A percentile compares a stretch with the other conserved stretches of the same genome.
phyloP scores from a whole-genome alignment of 805 yeast genomes.

The Cyberlindnera samutprakarnensis region DNA sequence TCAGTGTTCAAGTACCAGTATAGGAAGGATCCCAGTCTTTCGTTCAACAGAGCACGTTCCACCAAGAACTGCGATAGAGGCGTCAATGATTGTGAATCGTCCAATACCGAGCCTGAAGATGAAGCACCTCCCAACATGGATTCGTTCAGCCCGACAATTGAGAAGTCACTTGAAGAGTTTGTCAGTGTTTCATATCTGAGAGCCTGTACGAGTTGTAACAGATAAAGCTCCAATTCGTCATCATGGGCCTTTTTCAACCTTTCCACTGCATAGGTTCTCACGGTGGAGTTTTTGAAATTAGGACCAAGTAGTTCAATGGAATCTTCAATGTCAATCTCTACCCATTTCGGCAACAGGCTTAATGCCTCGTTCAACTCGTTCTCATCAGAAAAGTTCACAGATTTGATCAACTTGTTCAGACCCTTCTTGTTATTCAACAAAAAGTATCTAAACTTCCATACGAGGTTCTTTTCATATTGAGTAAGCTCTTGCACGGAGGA shows the following conservation, averaged over 20 bases:
- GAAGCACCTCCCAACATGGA: slow-evolving; percentile 15
- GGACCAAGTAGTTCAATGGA: slow-evolving; percentile 82
- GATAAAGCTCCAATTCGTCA: slow-evolving; percentile 70
- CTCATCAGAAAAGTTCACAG: slow-evolving; percentile 84
- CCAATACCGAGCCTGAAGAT: slow-evolving; percentile 13
- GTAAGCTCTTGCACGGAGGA: slow-evolving; percentile 80
- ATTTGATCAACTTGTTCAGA: slow-evolving; percentile 75
- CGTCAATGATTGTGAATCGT: slow-evolving; percentile 31
- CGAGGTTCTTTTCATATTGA: slow-evolving; percentile 75
- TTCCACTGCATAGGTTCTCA: slow-evolving; percentile 84
- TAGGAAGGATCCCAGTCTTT: slow-evolving; percentile 68
- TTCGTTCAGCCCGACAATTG: slow-evolving; percentile 28
- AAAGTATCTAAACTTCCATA: slow-evolving; percentile 89
- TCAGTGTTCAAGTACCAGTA: slow-evolving; percentile 93
- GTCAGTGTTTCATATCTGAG: slow-evolving; percentile 59
- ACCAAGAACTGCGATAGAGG: slow-evolving; percentile 73
- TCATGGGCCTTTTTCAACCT: slow-evolving; percentile 72
- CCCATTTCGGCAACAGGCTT: slow-evolving; percentile 62
- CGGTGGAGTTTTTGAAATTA: slow-evolving; percentile 61
- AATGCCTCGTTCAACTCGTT: slow-evolving; percentile 74
- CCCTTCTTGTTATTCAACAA: slow-evolving; percentile 60
- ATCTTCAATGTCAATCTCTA: slow-evolving; percentile 74
- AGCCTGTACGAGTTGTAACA: slow-evolving; percentile 88
- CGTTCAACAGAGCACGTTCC: slow-evolving; percentile 58
- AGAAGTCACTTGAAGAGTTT: slow-evolving; percentile 24